Evolutionary conservation across 2,329 filamentous ascomycete species (phyloP).

Genomic region (Sporothrix sp.): DNA sequence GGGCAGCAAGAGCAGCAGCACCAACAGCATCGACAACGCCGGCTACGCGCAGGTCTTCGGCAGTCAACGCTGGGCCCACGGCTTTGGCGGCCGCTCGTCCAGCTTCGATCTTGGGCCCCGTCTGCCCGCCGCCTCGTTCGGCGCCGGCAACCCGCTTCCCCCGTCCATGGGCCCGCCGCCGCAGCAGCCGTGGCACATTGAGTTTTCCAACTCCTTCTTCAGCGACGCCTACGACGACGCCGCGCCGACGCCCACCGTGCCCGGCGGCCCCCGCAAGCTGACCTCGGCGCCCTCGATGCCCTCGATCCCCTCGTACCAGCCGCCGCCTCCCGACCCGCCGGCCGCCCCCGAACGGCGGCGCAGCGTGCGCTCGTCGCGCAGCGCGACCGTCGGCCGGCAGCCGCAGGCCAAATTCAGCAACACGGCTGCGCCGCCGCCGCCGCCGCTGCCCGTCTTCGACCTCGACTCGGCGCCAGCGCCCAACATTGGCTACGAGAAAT

Average conservation of each 20-base stretch:
- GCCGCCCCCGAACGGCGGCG: slow-evolving; percentile 39
- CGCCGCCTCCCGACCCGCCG: slow-evolving; percentile 31
- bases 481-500: slow-evolving; percentile 49
- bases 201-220: slow-evolving; percentile 40
- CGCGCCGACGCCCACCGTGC: slow-evolving; percentile 77
- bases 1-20: slow-evolving; percentile 62
- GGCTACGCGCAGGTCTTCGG: slow-evolving; percentile 49
- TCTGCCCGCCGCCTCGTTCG: slow-evolving; percentile 14
- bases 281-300: slow-evolving; percentile 28
- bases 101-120: slow-evolving; percentile 61
- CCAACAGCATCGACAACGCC: slow-evolving; percentile 55
- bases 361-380: slow-evolving; percentile 49
- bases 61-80: slow-evolving; percentile 49
- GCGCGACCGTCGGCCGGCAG: slow-evolving; percentile 30
- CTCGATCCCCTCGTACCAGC: slow-evolving; percentile 29
- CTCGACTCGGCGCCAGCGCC: slow-evolving; percentile 48
- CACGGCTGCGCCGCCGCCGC: slow-evolving; percentile 20
- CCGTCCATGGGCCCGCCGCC: slow-evolving; percentile 1
- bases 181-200: slow-evolving; percentile 34
- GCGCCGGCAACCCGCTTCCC: slow-evolving; percentile 2
- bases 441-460: slow-evolving; percentile 24
- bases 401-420: slow-evolving; percentile 24
- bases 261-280: slow-evolving; percentile 59
- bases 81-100: slow-evolving; percentile 49
- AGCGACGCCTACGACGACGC: slow-evolving; percentile 58